A percentile compares a stretch with the other conserved stretches of the same genome.
phyloP scores from a whole-genome alignment of 139 green algal genomes.

The Yamagishiella unicocca region DNA sequence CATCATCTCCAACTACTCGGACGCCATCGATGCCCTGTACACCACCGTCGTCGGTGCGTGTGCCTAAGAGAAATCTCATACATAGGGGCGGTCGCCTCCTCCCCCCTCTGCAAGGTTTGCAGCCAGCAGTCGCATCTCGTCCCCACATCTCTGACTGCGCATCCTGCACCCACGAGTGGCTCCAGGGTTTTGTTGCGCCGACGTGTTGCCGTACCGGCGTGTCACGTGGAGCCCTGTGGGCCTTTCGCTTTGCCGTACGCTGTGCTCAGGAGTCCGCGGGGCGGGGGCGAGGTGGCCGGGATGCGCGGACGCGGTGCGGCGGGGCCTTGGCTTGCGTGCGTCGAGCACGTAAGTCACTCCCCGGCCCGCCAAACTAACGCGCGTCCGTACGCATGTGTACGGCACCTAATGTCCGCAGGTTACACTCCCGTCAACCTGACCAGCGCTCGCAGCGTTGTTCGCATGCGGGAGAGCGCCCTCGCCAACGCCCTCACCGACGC shows the following conservation, averaged over 20 bases:
- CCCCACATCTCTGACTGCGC: too few species aligned
- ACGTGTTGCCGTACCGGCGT: too few species aligned
- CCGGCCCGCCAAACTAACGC: not conserved
- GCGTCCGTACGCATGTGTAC: not conserved
- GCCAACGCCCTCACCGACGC: slow-evolving; percentile 56
- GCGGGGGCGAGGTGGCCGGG: not conserved
- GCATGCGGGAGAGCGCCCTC: slow-evolving; percentile 49
- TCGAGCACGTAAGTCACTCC: not conserved
- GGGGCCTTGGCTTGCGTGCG: not conserved
- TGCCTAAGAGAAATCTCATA: not conserved
- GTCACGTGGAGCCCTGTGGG: too few species aligned
- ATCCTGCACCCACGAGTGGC: too few species aligned
- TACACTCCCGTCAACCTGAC: not conserved
- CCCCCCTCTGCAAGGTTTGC: too few species aligned
- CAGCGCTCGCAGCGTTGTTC: not conserved
- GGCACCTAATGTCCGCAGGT: not conserved
- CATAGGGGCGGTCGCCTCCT: too few species aligned
- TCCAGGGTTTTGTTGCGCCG: too few species aligned
- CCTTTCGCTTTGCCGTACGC: not conserved
- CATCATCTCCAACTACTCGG: not conserved
- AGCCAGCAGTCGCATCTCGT: too few species aligned
- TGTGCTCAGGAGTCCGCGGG: not conserved
- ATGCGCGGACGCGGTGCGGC: not conserved
- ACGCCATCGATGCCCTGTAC: not conserved
- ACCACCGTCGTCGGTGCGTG: not conserved